A percentile compares a stretch with the other conserved stretches of the same genome.
These are phyloP conservation scores for Vinca minor DNA, from an alignment of 257 asterid species.

Conservation along the genomic window DNA sequence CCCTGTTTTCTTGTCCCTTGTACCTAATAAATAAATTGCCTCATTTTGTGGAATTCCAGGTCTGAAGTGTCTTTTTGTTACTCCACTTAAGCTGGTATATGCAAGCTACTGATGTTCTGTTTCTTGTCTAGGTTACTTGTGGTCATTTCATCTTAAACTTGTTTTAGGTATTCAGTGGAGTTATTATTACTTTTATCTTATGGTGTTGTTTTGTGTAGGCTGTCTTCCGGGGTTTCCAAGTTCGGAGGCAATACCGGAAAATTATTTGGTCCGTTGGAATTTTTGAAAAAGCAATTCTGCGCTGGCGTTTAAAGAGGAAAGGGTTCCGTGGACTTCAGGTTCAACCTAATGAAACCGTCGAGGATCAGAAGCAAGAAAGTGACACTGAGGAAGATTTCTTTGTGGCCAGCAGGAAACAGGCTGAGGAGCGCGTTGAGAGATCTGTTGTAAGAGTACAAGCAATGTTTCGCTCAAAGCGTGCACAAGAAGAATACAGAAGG, in stretches of 20 bases:
- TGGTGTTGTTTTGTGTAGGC: slow-evolving; percentile 30
- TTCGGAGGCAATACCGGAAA: slow-evolving; percentile 66
- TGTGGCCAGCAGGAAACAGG: slow-evolving; percentile 86
- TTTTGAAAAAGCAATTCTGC: slow-evolving; percentile 77
- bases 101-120: too few relatives aligned
- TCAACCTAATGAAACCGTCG: slow-evolving; percentile 22
- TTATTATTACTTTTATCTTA: neutral
- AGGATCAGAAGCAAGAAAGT: slow-evolving; percentile 37
- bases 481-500: slow-evolving; percentile 88
- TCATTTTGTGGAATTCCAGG: neutral
- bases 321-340: slow-evolving; percentile 89
- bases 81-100: neutral
- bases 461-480: slow-evolving; percentile 84
- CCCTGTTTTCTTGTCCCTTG: slow-evolving; percentile 1
- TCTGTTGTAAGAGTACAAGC: slow-evolving; percentile 91
- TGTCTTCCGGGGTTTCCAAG: slow-evolving; percentile 73
- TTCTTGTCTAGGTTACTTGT: too few relatives aligned
- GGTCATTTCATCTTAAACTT: neutral
- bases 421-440: slow-evolving; percentile 94
- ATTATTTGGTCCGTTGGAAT: slow-evolving; percentile 88
- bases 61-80: neutral
- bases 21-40: slow-evolving; percentile 1
- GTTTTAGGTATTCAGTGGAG: neutral
- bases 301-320: slow-evolving; percentile 92
- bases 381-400: slow-evolving; percentile 79